These are phyloP conservation scores for Backusella morwellensis DNA, from an alignment of 192 early-diverging fungal species.

Conservation along the genomic window DNA sequence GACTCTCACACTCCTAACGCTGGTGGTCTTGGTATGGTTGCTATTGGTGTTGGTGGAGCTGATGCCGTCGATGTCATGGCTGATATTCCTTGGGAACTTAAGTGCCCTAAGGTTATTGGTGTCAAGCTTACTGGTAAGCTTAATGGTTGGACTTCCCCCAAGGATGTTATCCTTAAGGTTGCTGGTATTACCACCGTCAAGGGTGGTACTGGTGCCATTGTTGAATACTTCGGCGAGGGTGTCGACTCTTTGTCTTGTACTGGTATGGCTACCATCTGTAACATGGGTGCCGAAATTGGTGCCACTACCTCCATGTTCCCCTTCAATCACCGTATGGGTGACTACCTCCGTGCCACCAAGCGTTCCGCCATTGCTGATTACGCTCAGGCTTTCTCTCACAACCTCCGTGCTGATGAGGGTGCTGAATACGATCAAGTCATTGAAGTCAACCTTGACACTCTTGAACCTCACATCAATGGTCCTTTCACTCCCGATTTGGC, in stretches of 20 bases:
- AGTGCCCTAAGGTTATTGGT: slow-evolving; percentile 95
- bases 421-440: slow-evolving; percentile 91
- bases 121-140: slow-evolving; percentile 87
- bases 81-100: slow-evolving; percentile 98
- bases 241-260: slow-evolving; percentile 94
- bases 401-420: slow-evolving; percentile 84
- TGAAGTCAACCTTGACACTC: slow-evolving; percentile 89
- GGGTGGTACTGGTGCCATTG: slow-evolving; percentile 95
- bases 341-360: slow-evolving; percentile 86
- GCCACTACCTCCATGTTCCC: slow-evolving; percentile 98
- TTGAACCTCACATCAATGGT: slow-evolving; percentile 97
- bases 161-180: slow-evolving; percentile 94
- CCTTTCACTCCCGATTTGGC: slow-evolving; percentile 96
- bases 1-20: slow-evolving; percentile 99
- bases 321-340: slow-evolving; percentile 88
- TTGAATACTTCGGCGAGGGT: slow-evolving; percentile 97
- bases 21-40: slow-evolving; percentile 95
- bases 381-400: slow-evolving; percentile 82
- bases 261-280: slow-evolving; percentile 99
- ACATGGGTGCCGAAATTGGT: slow-evolving; percentile 99
- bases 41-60: slow-evolving; percentile 96
- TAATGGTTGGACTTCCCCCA: slow-evolving; percentile 91
- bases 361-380: slow-evolving; percentile 77
- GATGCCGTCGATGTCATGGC: slow-evolving; percentile 99
- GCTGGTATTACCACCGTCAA: slow-evolving; percentile 95